phyloP scores from a whole-genome alignment of 78 protist genomes.

The Pelomyxa schiedti region DNA sequence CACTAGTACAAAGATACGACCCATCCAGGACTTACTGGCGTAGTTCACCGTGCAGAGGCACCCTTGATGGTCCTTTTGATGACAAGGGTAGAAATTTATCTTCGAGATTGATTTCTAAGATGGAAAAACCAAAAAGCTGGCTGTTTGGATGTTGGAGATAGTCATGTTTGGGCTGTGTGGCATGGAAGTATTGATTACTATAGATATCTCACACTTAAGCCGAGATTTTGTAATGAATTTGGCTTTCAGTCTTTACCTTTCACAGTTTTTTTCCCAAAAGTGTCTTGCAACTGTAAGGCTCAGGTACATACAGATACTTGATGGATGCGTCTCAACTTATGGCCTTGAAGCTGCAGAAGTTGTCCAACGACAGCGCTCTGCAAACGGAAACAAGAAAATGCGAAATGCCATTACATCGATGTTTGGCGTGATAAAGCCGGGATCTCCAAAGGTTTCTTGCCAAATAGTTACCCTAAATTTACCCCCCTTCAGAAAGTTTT shows the following conservation, averaged over 20 bases:
- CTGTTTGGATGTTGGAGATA: too few species aligned
- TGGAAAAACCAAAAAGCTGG: too few species aligned
- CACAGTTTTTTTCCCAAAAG: too few species aligned
- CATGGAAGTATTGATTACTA: constrained; percentile 29
- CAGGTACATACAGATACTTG: too few species aligned
- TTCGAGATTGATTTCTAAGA: too few species aligned
- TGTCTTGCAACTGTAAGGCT: too few species aligned
- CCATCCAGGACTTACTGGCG: constrained; percentile 56
- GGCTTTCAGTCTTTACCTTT: constrained; percentile 73
- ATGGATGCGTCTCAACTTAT: too few species aligned
- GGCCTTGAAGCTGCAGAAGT: not conserved
- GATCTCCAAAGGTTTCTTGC: not conserved
- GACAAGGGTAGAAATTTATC: too few species aligned
- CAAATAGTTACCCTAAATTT: too few species aligned
- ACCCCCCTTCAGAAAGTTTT: too few species aligned
- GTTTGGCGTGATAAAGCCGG: not conserved
- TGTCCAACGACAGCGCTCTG: not conserved
- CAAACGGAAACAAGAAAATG: not conserved
- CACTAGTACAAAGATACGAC: not conserved
- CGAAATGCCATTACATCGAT: not conserved
- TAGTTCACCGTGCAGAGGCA: too few species aligned
- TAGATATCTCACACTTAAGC: constrained; percentile 15
- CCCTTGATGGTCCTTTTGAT: too few species aligned
- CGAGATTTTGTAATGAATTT: constrained; percentile 68
- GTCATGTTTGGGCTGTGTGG: constrained; percentile 54